A percentile compares a stretch with the other conserved stretches of the same genome.
phyloP scores from a whole-genome alignment of 176 grass and related monocot species.

The Oryza meridionalis region DNA sequence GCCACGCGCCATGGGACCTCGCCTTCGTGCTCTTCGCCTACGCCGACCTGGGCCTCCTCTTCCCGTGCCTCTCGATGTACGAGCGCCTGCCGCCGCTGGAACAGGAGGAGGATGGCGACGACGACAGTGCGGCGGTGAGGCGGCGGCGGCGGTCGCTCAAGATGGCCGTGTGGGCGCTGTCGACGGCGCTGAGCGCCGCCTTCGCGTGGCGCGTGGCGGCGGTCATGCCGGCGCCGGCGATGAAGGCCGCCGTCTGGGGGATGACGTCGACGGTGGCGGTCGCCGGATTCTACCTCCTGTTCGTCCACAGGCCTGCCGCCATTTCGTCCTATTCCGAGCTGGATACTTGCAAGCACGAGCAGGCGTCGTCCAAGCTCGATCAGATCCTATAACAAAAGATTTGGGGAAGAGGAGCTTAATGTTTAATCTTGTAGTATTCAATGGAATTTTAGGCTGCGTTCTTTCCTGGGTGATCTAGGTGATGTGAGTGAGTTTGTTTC shows the following conservation, averaged over 20 bases:
- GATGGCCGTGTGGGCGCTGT: slow-evolving; percentile 1
- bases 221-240: background rate
- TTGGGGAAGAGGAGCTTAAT: background rate
- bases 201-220: background rate
- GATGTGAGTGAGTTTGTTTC: too few species aligned
- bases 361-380: background rate
- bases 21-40: background rate
- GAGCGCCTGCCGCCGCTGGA: background rate
- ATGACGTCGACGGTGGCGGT: background rate
- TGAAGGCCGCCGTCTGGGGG: background rate
- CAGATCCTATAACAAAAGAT: background rate
- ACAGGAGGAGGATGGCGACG: background rate
- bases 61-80: background rate
- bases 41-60: background rate
- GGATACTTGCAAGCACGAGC: background rate
- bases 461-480: too few species aligned
- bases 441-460: too few species aligned
- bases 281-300: background rate
- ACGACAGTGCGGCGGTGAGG: too few species aligned
- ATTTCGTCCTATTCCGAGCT: background rate
- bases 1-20: background rate
- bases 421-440: too few species aligned
- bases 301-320: background rate
- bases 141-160: background rate
- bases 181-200: background rate